phyloP scores from a whole-genome alignment of 2,329 filamentous ascomycete genomes.

The Domatiomyces catenatus region DNA sequence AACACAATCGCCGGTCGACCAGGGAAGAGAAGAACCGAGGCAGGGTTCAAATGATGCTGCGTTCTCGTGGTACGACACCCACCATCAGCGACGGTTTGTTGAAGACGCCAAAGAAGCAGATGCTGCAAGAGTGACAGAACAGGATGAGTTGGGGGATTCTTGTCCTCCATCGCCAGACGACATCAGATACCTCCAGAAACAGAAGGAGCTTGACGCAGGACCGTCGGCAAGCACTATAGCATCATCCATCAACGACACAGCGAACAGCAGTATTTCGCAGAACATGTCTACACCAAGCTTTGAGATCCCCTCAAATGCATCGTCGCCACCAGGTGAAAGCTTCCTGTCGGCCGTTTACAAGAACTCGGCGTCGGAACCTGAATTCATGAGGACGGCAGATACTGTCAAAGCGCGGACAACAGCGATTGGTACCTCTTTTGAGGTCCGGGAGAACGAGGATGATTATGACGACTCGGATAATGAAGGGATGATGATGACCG shows the following conservation, averaged over 20 bases:
- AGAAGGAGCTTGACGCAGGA: conserved; percentile 5
- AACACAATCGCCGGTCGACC: conserved; percentile 1
- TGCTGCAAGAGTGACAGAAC: conserved; percentile 3
- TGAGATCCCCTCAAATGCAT: conserved; percentile 30
- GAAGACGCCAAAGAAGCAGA: conserved; percentile 12
- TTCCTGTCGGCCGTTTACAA: conserved; percentile 22
- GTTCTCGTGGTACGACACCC: conserved; percentile 17
- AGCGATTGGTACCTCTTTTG: background rate
- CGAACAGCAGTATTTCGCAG: conserved; percentile 32
- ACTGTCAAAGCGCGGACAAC: conserved; percentile 6
- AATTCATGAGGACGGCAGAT: conserved; percentile 17
- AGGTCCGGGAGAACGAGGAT: conserved; percentile 6
- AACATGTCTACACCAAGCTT: conserved; percentile 34
- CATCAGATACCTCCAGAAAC: conserved; percentile 8
- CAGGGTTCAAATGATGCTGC: conserved; percentile 9
- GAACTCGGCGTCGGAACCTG: conserved; percentile 7
- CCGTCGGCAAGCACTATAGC: conserved; percentile 33
- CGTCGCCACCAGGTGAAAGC: conserved; percentile 29
- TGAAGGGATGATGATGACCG: conserved; percentile 14
- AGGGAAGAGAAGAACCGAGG: conserved; percentile 1
- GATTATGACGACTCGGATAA: conserved; percentile 13
- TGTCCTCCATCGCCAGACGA: conserved; percentile 22
- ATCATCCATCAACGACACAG: conserved; percentile 31
- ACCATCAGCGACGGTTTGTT: conserved; percentile 17
- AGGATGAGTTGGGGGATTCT: conserved; percentile 4